These are phyloP conservation scores for Carex parvula DNA, from an alignment of 176 grass and related monocot species.

Conservation along the genomic window DNA sequence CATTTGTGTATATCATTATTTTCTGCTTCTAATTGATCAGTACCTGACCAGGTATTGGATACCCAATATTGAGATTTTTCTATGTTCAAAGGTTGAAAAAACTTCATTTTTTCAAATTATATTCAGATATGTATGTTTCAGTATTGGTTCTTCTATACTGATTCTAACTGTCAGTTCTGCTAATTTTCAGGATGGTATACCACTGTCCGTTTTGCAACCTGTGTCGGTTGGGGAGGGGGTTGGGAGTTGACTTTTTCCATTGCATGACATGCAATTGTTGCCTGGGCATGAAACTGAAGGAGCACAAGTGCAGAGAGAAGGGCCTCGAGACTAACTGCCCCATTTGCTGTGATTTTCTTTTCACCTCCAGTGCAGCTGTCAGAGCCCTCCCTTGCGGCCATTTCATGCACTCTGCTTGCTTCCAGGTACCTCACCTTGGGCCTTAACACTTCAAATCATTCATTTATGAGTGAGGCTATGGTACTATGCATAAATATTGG, in stretches of 20 bases:
- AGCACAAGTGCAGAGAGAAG: slow-evolving; percentile 96
- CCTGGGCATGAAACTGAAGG: slow-evolving; percentile 84
- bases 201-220: slow-evolving; percentile 98
- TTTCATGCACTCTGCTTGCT: slow-evolving; percentile 99
- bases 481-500: too few relatives aligned
- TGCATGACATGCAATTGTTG: slow-evolving; percentile 99
- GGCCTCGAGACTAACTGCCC: slow-evolving; percentile 97
- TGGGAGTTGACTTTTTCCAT: slow-evolving; percentile 96
- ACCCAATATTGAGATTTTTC: neutral
- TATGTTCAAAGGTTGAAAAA: neutral
- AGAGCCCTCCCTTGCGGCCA: slow-evolving; percentile 89
- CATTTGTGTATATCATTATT: neutral
- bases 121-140: neutral
- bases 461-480: neutral
- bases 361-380: slow-evolving; percentile 92
- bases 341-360: slow-evolving; percentile 98
- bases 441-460: neutral
- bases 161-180: neutral
- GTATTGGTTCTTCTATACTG: neutral
- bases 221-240: slow-evolving; percentile 91
- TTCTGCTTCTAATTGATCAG: neutral
- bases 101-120: neutral
- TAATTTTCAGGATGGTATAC: slow-evolving; percentile 71
- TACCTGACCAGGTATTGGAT: neutral
- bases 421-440: slow-evolving; percentile 57